A percentile compares a stretch with the other conserved stretches of the same genome.
Conservation (phyloP, 2,329 filamentous ascomycete genomes). For the Cadophora malorum region DNA sequence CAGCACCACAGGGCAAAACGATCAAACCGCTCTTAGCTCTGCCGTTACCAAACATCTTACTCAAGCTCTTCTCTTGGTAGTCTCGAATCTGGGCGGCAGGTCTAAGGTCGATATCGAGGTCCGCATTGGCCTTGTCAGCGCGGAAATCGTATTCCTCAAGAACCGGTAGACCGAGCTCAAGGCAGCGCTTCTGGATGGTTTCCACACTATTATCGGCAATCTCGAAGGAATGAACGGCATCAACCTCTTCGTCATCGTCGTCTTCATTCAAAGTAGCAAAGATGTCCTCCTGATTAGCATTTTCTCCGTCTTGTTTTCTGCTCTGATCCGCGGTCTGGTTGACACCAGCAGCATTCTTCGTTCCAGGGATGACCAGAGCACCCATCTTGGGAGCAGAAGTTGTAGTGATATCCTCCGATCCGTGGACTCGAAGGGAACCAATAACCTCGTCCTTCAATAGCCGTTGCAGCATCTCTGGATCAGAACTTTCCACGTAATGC, state of each 20-base stretch:
- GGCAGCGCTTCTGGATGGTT: conserved; percentile 85
- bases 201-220: conserved; percentile 85
- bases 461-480: conserved; percentile 83
- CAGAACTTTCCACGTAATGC: conserved; percentile 92
- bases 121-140: conserved; percentile 87
- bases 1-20: conserved; percentile 92
- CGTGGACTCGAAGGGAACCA: conserved; percentile 77
- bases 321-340: conserved; percentile 67
- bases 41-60: conserved; percentile 99
- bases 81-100: conserved; percentile 88
- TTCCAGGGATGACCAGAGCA: conserved; percentile 90
- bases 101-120: conserved; percentile 90
- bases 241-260: conserved; percentile 81
- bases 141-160: conserved; percentile 98
- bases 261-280: conserved; percentile 77
- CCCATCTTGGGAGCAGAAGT: conserved; percentile 86
- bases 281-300: conserved; percentile 69
- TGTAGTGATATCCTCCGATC: conserved; percentile 73
- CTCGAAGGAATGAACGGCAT: conserved; percentile 92
- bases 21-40: conserved; percentile 98
- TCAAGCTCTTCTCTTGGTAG: conserved; percentile 97
- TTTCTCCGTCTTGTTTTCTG: conserved; percentile 53
- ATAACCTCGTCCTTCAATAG: conserved; percentile 87
- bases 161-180: conserved; percentile 84
- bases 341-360: conserved; percentile 88